Conservation (phyloP, 345 rosid genomes). For the Dipteronia dyeriana region DNA sequence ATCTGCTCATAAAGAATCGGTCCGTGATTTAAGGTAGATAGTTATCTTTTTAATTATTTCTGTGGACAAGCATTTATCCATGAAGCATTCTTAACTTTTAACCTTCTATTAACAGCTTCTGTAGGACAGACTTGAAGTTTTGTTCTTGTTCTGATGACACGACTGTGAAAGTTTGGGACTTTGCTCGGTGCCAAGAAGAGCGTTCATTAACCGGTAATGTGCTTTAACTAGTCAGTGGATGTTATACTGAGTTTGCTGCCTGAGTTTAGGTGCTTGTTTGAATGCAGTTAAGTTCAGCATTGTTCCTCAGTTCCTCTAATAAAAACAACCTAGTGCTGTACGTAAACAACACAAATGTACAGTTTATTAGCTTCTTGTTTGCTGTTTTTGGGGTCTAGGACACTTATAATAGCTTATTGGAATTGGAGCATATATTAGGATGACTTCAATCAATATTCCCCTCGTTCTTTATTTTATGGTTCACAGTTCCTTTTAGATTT, state of each 20-base stretch:
- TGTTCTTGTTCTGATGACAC: slow-evolving; percentile 98
- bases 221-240: slow-evolving; percentile 21
- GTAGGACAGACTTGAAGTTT: slow-evolving; percentile 96
- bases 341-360: neutral
- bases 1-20: slow-evolving; percentile 95
- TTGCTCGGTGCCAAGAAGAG: slow-evolving; percentile 93
- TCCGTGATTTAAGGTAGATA: slow-evolving; percentile 80
- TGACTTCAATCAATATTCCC: neutral
- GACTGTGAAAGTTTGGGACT: slow-evolving; percentile 98
- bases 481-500: neutral
- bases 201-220: slow-evolving; percentile 91
- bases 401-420: neutral
- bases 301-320: neutral
- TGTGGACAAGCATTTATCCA: neutral
- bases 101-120: slow-evolving; percentile 66
- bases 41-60: neutral
- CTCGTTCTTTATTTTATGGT: neutral
- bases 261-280: slow-evolving; percentile 4
- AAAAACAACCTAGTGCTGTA: neutral
- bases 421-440: neutral
- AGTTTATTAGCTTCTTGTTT: slow-evolving; percentile 2
- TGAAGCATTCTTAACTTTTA: slow-evolving; percentile 19
- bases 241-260: slow-evolving; percentile 11
- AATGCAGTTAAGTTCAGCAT: neutral
- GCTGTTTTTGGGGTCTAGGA: neutral